Conservation (phyloP, 2,329 filamentous ascomycete species). For the Cordyceps tenuipes region DNA sequence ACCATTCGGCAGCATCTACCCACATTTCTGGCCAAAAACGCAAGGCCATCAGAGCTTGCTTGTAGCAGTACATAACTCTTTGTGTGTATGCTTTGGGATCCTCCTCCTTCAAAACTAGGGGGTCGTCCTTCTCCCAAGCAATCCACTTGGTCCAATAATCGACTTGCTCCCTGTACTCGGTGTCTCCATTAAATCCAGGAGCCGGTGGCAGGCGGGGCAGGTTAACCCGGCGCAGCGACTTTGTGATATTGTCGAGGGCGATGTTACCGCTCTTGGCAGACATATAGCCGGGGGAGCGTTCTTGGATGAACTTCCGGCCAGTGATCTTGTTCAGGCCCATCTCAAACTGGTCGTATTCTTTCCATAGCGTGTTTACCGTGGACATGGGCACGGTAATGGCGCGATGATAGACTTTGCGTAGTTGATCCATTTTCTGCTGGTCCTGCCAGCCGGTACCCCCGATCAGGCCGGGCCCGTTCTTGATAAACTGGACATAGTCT, state of each 20-base stretch:
- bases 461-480: conserved; percentile 74
- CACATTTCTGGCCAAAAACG: conserved; percentile 94
- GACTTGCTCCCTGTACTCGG: conserved; percentile 76
- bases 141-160: conserved; percentile 92
- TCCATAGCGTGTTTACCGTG: conserved; percentile 80
- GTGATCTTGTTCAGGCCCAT: conserved; percentile 89
- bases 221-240: conserved; percentile 66
- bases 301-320: conserved; percentile 88
- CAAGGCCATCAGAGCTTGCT: conserved; percentile 85
- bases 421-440: conserved; percentile 91
- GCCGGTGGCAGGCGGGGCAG: conserved; percentile 75
- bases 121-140: conserved; percentile 89
- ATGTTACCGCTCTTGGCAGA: conserved; percentile 86
- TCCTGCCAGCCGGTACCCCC: conserved; percentile 91
- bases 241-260: conserved; percentile 80
- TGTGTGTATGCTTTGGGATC: conserved; percentile 67
- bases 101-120: conserved; percentile 75
- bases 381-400: conserved; percentile 82
- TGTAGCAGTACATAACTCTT: conserved; percentile 83
- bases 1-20: conserved; percentile 92
- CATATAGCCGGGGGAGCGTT: conserved; percentile 91
- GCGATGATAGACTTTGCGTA: conserved; percentile 87
- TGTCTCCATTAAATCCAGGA: conserved; percentile 76
- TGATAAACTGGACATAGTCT: conserved; percentile 91
- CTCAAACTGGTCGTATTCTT: conserved; percentile 96